A percentile compares a stretch with the other conserved stretches of the same genome.
phyloP scores from a whole-genome alignment of 495 filamentous ascomycete species.

The Penicillium psychrofluorescens region DNA sequence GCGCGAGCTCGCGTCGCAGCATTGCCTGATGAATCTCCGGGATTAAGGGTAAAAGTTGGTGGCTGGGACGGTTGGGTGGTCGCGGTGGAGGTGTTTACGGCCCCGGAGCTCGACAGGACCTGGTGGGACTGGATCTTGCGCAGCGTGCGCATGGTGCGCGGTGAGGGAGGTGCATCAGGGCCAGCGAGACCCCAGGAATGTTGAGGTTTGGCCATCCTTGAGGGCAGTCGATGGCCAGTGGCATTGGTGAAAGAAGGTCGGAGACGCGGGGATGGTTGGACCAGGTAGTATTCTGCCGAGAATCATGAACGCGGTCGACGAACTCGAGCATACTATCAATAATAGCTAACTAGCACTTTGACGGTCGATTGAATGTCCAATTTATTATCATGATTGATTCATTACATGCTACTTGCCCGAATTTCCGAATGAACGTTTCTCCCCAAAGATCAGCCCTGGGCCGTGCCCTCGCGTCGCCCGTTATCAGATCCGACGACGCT shows the following conservation, averaged over 20 bases:
- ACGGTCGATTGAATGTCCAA: too few species aligned
- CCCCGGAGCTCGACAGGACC: conserved; percentile 30
- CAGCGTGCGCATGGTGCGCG: conserved; percentile 40
- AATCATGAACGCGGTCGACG: too few species aligned
- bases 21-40: neutral
- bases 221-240: conserved; percentile 3
- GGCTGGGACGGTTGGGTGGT: conserved; percentile 15
- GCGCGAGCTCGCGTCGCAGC: conserved; percentile 17
- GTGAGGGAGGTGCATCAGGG: conserved; percentile 34
- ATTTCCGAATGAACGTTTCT: too few species aligned
- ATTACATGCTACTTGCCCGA: too few species aligned
- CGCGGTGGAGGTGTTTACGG: conserved; percentile 33
- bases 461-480: conserved; percentile 11
- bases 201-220: conserved; percentile 15
- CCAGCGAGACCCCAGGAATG: conserved; percentile 22
- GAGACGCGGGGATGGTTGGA: too few species aligned
- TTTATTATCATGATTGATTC: too few species aligned
- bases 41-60: too few species aligned
- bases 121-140: conserved; percentile 50
- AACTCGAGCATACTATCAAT: too few species aligned
- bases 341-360: too few species aligned
- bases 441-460: too few species aligned
- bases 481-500: conserved; percentile 33
- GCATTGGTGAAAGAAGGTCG: conserved; percentile 1
- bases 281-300: conserved; percentile 19